These are phyloP conservation scores for Geranium incanum DNA, from an alignment of 441 rosid genomes.

Conservation along the genomic window DNA sequence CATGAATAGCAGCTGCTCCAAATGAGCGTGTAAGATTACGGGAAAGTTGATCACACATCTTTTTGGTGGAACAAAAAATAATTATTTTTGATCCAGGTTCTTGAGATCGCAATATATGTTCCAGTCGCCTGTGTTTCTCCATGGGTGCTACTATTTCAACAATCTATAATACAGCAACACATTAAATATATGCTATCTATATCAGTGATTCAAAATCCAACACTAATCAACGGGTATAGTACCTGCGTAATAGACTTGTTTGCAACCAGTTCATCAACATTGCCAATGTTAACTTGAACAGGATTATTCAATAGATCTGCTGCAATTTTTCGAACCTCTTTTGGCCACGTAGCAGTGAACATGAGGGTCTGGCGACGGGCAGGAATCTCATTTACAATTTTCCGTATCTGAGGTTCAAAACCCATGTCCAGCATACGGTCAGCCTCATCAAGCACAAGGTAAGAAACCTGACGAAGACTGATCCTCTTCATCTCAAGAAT, in stretches of 20 bases:
- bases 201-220: neutral
- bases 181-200: neutral
- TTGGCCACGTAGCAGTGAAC: slow-evolving; percentile 99
- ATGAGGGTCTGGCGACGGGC: slow-evolving; percentile 91
- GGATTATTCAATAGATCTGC: slow-evolving; percentile 88
- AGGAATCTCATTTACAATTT: slow-evolving; percentile 90
- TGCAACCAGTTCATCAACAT: slow-evolving; percentile 94
- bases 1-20: slow-evolving; percentile 98
- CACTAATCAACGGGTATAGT: neutral
- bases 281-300: slow-evolving; percentile 95
- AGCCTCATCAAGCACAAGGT: slow-evolving; percentile 96
- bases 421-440: slow-evolving; percentile 99
- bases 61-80: slow-evolving; percentile 90
- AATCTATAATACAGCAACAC: slow-evolving; percentile 37
- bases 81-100: slow-evolving; percentile 92
- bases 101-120: slow-evolving; percentile 84
- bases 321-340: slow-evolving; percentile 93
- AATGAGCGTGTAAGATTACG: slow-evolving; percentile 73
- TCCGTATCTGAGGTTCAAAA: slow-evolving; percentile 93
- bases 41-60: slow-evolving; percentile 94
- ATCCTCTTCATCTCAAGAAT: slow-evolving; percentile 93
- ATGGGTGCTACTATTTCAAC: slow-evolving; percentile 68
- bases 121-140: slow-evolving; percentile 90
- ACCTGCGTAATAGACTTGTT: slow-evolving; percentile 98
- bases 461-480: slow-evolving; percentile 78